Conservation (phyloP, 495 filamentous ascomycete genomes). For the Aspergillus olivimuriae region DNA sequence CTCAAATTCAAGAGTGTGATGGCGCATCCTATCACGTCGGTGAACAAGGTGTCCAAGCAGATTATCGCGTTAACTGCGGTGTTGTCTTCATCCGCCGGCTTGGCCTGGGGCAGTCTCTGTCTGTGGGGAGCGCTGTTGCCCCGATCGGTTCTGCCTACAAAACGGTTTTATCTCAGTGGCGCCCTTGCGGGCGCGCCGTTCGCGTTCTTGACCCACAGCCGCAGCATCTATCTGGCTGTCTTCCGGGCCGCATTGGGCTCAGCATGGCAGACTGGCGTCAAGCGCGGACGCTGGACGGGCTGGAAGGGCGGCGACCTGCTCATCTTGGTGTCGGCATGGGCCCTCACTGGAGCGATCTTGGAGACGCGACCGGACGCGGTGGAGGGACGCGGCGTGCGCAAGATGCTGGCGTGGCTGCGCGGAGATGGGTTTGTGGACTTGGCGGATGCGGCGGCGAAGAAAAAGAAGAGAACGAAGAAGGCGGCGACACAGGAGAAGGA, state of each 20-base stretch:
- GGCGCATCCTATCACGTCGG: slow-evolving; percentile 54
- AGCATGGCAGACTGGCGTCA: slow-evolving; percentile 85
- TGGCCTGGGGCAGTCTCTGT: slow-evolving; percentile 82
- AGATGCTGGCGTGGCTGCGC: slow-evolving; percentile 64
- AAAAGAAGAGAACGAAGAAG: slow-evolving; percentile 25
- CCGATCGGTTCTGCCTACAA: slow-evolving; percentile 63
- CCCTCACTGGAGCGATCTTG: slow-evolving; percentile 70
- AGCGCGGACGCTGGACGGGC: slow-evolving; percentile 76
- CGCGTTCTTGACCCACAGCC: slow-evolving; percentile 61
- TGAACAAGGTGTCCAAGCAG: slow-evolving; percentile 53
- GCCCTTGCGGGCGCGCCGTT: slow-evolving; percentile 73
- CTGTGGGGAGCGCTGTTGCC: slow-evolving; percentile 77
- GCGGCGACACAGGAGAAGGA: slow-evolving; percentile 17
- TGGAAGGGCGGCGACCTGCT: slow-evolving; percentile 75
- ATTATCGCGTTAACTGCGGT: slow-evolving; percentile 68
- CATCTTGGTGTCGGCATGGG: slow-evolving; percentile 71
- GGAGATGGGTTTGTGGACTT: slow-evolving; percentile 60
- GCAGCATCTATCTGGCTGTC: slow-evolving; percentile 62
- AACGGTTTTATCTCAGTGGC: slow-evolving; percentile 83
- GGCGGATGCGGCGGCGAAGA: slow-evolving; percentile 25
- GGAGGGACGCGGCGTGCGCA: slow-evolving; percentile 60
- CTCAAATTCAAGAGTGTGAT: slow-evolving; percentile 60
- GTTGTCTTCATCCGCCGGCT: slow-evolving; percentile 69
- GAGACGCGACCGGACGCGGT: slow-evolving; percentile 64
- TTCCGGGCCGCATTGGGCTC: slow-evolving; percentile 69